phyloP scores from a whole-genome alignment of 495 filamentous ascomycete species.

The Penicillium macrosclerotiorum region DNA sequence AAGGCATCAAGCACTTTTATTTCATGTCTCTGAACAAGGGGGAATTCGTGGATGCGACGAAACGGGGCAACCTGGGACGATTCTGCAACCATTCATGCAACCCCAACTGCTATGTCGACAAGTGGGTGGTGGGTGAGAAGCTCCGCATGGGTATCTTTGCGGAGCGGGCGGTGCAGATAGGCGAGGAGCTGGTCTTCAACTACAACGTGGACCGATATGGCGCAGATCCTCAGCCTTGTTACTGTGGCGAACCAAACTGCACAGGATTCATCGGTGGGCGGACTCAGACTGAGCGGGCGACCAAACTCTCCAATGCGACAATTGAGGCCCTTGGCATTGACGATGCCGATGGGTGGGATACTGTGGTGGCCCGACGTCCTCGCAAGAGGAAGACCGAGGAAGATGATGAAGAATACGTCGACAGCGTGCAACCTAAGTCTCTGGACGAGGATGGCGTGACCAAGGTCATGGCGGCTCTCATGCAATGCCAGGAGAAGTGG shows the following conservation, averaged over 20 bases:
- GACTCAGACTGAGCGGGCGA: slow-evolving; percentile 93
- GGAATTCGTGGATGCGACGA: slow-evolving; percentile 97
- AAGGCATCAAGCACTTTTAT: slow-evolving; percentile 98
- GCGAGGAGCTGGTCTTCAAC: slow-evolving; percentile 98
- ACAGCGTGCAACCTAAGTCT: slow-evolving; percentile 78
- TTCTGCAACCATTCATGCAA: slow-evolving; percentile 99
- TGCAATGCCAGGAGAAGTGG: slow-evolving; percentile 99
- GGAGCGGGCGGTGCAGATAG: slow-evolving; percentile 76
- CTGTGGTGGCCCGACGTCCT: slow-evolving; percentile 79
- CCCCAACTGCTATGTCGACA: slow-evolving; percentile 98
- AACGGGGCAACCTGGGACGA: slow-evolving; percentile 90
- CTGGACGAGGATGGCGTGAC: slow-evolving; percentile 87
- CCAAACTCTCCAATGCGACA: slow-evolving; percentile 83
- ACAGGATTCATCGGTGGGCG: slow-evolving; percentile 95
- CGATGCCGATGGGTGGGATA: slow-evolving; percentile 89
- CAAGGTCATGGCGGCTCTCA: slow-evolving; percentile 97
- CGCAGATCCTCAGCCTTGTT: slow-evolving; percentile 93
- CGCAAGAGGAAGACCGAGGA: slow-evolving; percentile 93
- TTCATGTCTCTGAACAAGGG: slow-evolving; percentile 98
- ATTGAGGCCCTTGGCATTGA: slow-evolving; percentile 97
- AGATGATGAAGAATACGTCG: slow-evolving; percentile 95
- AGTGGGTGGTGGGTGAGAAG: slow-evolving; percentile 99
- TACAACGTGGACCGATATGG: slow-evolving; percentile 99
- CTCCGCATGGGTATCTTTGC: slow-evolving; percentile 99
- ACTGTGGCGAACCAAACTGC: slow-evolving; percentile 94